phyloP scores from a whole-genome alignment of 345 rosid species.

The Gossypium herbaceum region DNA sequence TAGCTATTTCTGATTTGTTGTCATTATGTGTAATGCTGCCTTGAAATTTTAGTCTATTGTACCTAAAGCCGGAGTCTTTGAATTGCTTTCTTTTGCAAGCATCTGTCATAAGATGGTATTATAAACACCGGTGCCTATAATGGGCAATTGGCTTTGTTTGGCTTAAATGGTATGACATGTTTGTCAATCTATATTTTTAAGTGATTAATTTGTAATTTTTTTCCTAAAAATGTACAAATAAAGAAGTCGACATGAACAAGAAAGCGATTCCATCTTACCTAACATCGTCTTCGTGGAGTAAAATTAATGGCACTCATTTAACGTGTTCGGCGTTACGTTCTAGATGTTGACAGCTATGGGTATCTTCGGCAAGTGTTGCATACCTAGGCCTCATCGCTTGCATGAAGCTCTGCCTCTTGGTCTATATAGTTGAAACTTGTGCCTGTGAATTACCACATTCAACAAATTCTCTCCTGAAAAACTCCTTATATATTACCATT shows the following conservation, averaged over 20 bases:
- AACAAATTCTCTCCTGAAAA: background rate
- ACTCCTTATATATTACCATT: background rate
- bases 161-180: background rate
- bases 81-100: background rate
- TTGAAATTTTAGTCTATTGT: background rate
- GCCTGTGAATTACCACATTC: background rate
- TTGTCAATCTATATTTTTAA: background rate
- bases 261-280: background rate
- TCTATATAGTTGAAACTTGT: conserved; percentile 9
- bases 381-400: conserved; percentile 5
- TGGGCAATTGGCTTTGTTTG: background rate
- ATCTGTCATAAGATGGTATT: background rate
- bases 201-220: background rate
- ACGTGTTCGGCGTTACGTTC: conserved; percentile 21
- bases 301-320: conserved; percentile 3
- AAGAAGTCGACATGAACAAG: conserved; percentile 4
- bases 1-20: background rate
- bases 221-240: conserved; percentile 8
- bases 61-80: background rate
- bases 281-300: background rate
- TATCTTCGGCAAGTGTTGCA: conserved; percentile 7
- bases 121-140: background rate
- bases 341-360: conserved; percentile 4
- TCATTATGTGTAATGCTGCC: background rate
- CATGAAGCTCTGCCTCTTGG: background rate